phyloP scores from a whole-genome alignment of 805 yeast species.

The Lipomyces orientalis region DNA sequence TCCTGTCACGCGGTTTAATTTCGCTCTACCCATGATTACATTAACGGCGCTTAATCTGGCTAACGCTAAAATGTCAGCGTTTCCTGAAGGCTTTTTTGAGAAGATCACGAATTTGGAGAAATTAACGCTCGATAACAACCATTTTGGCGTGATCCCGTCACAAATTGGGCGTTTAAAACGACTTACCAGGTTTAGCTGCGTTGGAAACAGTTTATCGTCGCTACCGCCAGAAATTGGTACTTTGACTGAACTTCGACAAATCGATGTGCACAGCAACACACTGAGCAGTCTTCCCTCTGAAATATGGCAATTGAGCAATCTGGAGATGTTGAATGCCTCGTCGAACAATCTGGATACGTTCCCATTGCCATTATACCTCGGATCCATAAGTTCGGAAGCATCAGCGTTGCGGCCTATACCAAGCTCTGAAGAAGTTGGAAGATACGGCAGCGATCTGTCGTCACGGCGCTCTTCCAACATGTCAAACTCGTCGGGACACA shows the following conservation, averaged over 20 bases:
- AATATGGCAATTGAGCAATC: conserved; percentile 65
- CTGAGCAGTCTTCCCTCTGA: conserved; percentile 70
- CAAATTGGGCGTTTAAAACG: conserved; percentile 64
- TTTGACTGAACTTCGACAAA: conserved; percentile 61
- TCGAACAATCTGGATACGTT: conserved; percentile 70
- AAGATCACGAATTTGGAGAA: conserved; percentile 71
- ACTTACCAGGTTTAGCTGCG: conserved; percentile 70
- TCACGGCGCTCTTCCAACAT: conserved; percentile 20
- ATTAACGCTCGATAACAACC: conserved; percentile 79
- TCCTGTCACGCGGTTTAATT: conserved; percentile 75
- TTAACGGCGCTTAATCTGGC: conserved; percentile 76
- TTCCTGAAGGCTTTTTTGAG: conserved; percentile 67
- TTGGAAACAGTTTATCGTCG: conserved; percentile 72
- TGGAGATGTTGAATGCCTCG: conserved; percentile 68
- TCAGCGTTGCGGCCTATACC: conserved; percentile 20
- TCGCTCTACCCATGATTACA: conserved; percentile 59
- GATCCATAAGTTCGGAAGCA: conserved; percentile 17
- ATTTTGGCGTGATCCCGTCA: conserved; percentile 74
- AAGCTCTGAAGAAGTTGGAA: conserved; percentile 19
- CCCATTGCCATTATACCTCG: conserved; percentile 48
- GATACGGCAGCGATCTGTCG: not conserved
- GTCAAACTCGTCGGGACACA: conserved; percentile 24
- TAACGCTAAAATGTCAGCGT: conserved; percentile 78
- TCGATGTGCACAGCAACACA: conserved; percentile 87
- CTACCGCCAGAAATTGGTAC: conserved; percentile 71